phyloP scores from a whole-genome alignment of 2,329 filamentous ascomycete species.

The Paecilomyces sp. region DNA sequence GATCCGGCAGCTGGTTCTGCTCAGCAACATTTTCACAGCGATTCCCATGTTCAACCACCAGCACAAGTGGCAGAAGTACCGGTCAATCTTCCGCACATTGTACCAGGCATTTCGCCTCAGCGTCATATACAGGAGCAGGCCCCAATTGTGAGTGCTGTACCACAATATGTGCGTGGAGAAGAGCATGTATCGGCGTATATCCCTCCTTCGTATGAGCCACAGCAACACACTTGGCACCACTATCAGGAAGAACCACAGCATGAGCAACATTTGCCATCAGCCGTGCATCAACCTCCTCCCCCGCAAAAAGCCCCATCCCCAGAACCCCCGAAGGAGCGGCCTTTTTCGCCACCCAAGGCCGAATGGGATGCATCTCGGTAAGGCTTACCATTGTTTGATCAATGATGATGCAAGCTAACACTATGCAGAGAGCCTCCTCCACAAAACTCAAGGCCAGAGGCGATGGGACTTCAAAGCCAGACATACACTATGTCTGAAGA shows the following conservation, averaged over 20 bases:
- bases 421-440: conserved; percentile 52
- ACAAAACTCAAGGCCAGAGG: conserved; percentile 69
- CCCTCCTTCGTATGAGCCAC: conserved; percentile 1
- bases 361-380: conserved; percentile 59
- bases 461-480: conserved; percentile 68
- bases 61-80: neutral
- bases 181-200: conserved; percentile 32
- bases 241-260: neutral
- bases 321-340: conserved; percentile 25
- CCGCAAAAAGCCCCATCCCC: conserved; percentile 30
- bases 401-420: conserved; percentile 10
- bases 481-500: conserved; percentile 81
- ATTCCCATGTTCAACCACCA: neutral
- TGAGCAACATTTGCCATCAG: conserved; percentile 29
- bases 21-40: neutral
- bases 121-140: neutral
- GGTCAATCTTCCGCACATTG: neutral
- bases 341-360: conserved; percentile 51
- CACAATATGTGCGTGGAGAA: conserved; percentile 39
- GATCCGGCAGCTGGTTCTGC: neutral
- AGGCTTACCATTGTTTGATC: conserved; percentile 13
- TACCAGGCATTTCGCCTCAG: neutral
- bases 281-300: conserved; percentile 36
- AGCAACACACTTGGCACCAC: neutral
- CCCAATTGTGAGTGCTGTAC: conserved; percentile 29